Evolutionary conservation across 805 yeast species (phyloP), one percentile per base, ranked within the genome.

Genomic region (Phaffomyces thermotolerans): DNA sequence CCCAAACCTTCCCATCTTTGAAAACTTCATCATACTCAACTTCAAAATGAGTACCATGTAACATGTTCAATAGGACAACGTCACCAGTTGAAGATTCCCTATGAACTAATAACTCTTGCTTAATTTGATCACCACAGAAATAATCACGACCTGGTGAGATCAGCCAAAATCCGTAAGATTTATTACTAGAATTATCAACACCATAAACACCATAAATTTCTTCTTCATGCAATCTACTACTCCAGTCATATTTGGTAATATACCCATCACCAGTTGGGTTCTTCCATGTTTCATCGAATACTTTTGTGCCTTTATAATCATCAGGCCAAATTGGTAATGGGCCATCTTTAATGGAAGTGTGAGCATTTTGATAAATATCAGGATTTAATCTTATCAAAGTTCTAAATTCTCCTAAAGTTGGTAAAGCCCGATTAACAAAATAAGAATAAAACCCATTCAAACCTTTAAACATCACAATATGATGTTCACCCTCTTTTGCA

Each of bases 31-130:
- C 37, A 15, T 32, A 14, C 27, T 39, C 33, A 18, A 39, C 37
- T 20, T 39, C 42, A 15, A 39, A 39, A 27, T 39, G 42, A n/a
- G 42, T 39, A 25, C 42, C 42, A 33, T 39, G 42, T 18, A 39
- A 18, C 42, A 39, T 39, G n/a, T 39, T 39, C 5, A 39, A 25
- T n/a, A 39, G 15, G 14, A 39, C 42, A 24, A 39, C 42, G 12
- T 39, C 42, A 39, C 42, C 42, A 6, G 42, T 39, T 33, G 13
- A 15, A 6, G 42, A 39, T 25, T 39, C 42, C 25, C 42, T 39
- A 25, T 39, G 42, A 20, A 39, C 42, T 10, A 39, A 24, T 25
- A 39, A 9, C 18, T 39, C 42, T 27, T 39, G 42, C 25, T 39
- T 39, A 23, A 39, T 33, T 33, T 33, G 37, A 34, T 39, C 42